Evolutionary conservation across 257 asterid genomes (phyloP).

Genomic region (Cordia subcordata): DNA sequence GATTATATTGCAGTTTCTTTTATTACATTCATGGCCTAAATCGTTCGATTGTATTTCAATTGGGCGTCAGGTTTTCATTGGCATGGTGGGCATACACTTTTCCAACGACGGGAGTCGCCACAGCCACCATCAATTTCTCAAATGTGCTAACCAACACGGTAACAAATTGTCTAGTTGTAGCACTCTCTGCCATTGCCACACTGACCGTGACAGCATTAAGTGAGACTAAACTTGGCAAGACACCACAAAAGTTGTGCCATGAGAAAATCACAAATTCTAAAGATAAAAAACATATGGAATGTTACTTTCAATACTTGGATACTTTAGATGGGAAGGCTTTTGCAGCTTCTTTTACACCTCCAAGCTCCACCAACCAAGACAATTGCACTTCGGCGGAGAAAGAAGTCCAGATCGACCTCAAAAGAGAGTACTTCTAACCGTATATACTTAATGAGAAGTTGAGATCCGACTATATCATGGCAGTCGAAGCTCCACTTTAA

Average conservation of each 20-base stretch:
- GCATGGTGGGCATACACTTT: constrained; percentile 97
- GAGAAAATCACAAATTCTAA: constrained; percentile 42
- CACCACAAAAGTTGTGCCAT: constrained; percentile 25
- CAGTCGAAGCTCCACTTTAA: no score
- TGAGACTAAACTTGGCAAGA: constrained; percentile 31
- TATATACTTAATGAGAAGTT: no score
- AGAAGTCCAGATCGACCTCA: constrained; percentile 1
- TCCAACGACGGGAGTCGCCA: constrained; percentile 76
- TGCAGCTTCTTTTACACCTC: constrained; percentile 32
- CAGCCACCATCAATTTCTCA: constrained; percentile 60
- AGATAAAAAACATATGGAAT: constrained; percentile 20
- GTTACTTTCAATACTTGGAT: constrained; percentile 42
- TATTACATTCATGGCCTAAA: no score
- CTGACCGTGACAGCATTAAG: constrained; percentile 48
- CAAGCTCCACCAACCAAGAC: constrained; percentile 13
- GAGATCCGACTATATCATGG: no score
- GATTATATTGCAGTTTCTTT: no score
- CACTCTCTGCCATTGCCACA: constrained; percentile 48
- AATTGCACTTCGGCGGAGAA: constrained; percentile 5
- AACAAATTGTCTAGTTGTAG: constrained; percentile 32
- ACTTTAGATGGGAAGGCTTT: constrained; percentile 35
- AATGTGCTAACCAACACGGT: constrained; percentile 25
- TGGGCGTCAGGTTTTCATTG: constrained; percentile 51
- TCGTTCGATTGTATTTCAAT: not conserved
- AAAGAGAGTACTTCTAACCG: no score